Evolutionary conservation across 768 basidiomycete species (phyloP).

Genomic region (Naematelia encephala): DNA sequence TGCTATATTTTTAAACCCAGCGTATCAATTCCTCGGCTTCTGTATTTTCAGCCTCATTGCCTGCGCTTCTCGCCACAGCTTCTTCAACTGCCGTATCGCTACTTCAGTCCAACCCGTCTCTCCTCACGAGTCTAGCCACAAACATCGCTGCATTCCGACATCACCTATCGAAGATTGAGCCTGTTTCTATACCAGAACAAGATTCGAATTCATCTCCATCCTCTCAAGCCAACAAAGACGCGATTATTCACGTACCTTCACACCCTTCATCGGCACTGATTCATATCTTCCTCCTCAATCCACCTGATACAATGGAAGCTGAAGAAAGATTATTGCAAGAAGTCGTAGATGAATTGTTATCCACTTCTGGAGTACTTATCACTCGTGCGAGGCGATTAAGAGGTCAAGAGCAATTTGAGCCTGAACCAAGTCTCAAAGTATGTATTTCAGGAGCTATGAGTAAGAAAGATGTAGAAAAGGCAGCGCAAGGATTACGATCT

Average conservation of each 20-base stretch:
- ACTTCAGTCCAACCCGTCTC: slow-evolving; percentile 68
- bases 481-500: slow-evolving; percentile 67
- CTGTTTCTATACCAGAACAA: slow-evolving; percentile 15
- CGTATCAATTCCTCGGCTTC: slow-evolving; percentile 94
- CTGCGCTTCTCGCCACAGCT: slow-evolving; percentile 79
- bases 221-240: slow-evolving; percentile 35
- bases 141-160: slow-evolving; percentile 75
- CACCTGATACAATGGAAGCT: slow-evolving; percentile 46
- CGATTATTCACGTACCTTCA: slow-evolving; percentile 75
- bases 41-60: slow-evolving; percentile 94
- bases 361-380: slow-evolving; percentile 72
- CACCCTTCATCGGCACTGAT: slow-evolving; percentile 83
- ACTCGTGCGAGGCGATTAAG: slow-evolving; percentile 77
- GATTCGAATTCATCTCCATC: not conserved
- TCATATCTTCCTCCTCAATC: slow-evolving; percentile 64
- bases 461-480: slow-evolving; percentile 90
- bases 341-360: slow-evolving; percentile 79
- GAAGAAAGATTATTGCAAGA: slow-evolving; percentile 86
- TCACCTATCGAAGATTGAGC: slow-evolving; percentile 72
- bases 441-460: slow-evolving; percentile 72
- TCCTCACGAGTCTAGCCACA: slow-evolving; percentile 72
- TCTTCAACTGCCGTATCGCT: slow-evolving; percentile 81
- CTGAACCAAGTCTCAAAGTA: slow-evolving; percentile 79
- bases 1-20: slow-evolving; percentile 53
- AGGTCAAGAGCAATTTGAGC: slow-evolving; percentile 78